Percentiles rank a stretch among this genome's conserved stretches.
phyloP scores from a whole-genome alignment of 345 rosid species.

The Hevea brasiliensis region DNA sequence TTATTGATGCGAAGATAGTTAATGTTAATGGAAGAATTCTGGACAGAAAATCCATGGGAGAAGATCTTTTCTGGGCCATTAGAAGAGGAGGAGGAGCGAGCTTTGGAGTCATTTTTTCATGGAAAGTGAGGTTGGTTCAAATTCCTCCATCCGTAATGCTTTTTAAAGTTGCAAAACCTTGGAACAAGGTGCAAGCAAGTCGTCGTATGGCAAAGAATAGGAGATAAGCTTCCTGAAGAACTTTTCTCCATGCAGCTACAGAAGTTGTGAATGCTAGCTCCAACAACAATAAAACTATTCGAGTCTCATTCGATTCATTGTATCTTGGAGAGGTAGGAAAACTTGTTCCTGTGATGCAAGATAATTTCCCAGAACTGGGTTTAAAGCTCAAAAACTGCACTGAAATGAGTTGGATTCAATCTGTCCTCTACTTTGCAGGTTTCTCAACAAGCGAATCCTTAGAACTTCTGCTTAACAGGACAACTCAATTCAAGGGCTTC shows the following conservation, averaged over 20 bases:
- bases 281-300: not conserved
- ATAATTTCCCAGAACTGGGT: constrained; percentile 16
- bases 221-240: constrained; percentile 4
- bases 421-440: not conserved
- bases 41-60: constrained; percentile 19
- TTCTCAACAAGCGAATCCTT: not conserved
- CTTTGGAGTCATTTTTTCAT: constrained; percentile 14
- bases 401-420: constrained; percentile 19
- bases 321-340: not conserved
- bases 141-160: constrained; percentile 13
- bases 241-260: constrained; percentile 11
- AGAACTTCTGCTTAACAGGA: constrained; percentile 12
- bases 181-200: constrained; percentile 2
- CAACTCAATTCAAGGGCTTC: not conserved
- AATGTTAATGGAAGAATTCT: constrained; percentile 18
- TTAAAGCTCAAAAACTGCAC: not conserved
- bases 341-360: constrained; percentile 11
- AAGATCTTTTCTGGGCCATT: constrained; percentile 25
- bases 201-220: constrained; percentile 16
- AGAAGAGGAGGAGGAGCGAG: constrained; percentile 24
- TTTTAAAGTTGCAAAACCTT: not conserved
- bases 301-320: not conserved
- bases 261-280: not conserved
- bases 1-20: constrained; percentile 13
- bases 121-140: constrained; percentile 19